Base-by-base conservation (phyloP, 208 protist genomes). In the Porcisia hertigi region DNA sequence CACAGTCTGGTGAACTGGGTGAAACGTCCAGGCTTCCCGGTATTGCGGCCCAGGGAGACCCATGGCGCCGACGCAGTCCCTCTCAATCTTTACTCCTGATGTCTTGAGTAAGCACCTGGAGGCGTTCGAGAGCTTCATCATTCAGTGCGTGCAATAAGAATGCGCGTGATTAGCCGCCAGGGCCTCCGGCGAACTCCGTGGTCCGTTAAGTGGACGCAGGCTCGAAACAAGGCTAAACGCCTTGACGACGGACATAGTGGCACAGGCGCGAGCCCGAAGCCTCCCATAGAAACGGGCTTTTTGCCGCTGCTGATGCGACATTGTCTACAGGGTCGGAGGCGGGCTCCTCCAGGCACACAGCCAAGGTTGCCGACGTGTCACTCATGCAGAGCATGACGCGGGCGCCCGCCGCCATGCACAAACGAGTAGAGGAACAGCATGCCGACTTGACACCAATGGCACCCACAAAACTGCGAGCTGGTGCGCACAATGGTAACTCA, bases 191-290 rank as follows among this genome's bases (percentile, higher is more conserved):
- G 23, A 23, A 67, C 45, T 67, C 45, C n/a, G 60, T 45, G 63
- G 63, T 18, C 20, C 45, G 63, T 12, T 16, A 1, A 49, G 54
- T 60, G 30, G 43, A 20, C 67, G 43, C 16, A 54, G 47, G 62
- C 43, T 88, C 16, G 88, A 85, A 45, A 75, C 75, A 25, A 88
- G 82, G 63, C 34, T 92, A 62, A 81, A 89, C 47, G 82, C 85
- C 11, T 54, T 89, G 60, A 82, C 84, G 58, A 49, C 65, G 12
- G 85, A 89, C 64, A 64, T 84, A n/a, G 85, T 85, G 70, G 41
- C 69, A 43, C 76, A 80, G 63, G 64, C 70, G 54, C 76, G 71
- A 66, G 54, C 53, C 30, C 14, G 63, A 76, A 52, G 41, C 47
- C 30, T 9, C 64, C 12, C 57, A 60, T 43, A 63, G 30, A 25